Percentiles rank a stretch among this genome's conserved stretches.
These are phyloP conservation scores for Ceratocystis alfenasii DNA, from an alignment of 2,329 filamentous ascomycete genomes.

Conservation along the genomic window DNA sequence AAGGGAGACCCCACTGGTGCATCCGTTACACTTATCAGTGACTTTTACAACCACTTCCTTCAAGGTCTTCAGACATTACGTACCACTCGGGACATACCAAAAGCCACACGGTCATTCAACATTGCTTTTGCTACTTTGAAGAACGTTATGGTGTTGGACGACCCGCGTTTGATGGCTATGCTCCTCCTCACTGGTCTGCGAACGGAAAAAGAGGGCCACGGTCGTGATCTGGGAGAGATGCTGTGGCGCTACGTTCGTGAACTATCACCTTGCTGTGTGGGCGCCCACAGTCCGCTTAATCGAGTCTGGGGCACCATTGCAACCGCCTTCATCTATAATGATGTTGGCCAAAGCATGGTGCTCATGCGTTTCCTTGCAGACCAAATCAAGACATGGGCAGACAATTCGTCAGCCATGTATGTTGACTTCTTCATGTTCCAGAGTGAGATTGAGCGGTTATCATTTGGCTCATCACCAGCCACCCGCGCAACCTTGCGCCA, in stretches of 20 bases:
- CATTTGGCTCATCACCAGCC: constrained; percentile 15
- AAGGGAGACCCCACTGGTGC: constrained; percentile 20
- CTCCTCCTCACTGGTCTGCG: constrained; percentile 18
- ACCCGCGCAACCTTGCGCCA: constrained; percentile 17
- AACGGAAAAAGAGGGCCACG: constrained; percentile 21
- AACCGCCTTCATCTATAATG: constrained; percentile 20
- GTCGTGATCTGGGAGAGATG: constrained; percentile 20
- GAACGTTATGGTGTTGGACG: constrained; percentile 20
- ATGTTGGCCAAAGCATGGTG: constrained; percentile 20
- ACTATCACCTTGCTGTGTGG: constrained; percentile 19
- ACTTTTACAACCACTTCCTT: constrained; percentile 22
- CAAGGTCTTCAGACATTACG: constrained; percentile 18
- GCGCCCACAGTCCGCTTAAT: constrained; percentile 20
- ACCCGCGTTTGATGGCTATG: constrained; percentile 21
- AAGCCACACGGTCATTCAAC: constrained; percentile 20
- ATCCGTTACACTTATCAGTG: constrained; percentile 19
- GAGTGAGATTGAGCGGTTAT: constrained; percentile 21
- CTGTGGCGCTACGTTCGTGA: constrained; percentile 21
- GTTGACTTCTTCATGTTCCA: constrained; percentile 22
- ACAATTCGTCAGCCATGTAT: constrained; percentile 16
- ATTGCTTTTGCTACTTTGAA: constrained; percentile 21
- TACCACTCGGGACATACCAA: constrained; percentile 7
- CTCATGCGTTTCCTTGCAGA: constrained; percentile 20
- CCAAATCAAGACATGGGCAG: constrained; percentile 17
- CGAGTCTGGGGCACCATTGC: constrained; percentile 19